Evolutionary conservation across 2,329 filamentous ascomycete species (phyloP).

Genomic region (Fonsecaea monophora): DNA sequence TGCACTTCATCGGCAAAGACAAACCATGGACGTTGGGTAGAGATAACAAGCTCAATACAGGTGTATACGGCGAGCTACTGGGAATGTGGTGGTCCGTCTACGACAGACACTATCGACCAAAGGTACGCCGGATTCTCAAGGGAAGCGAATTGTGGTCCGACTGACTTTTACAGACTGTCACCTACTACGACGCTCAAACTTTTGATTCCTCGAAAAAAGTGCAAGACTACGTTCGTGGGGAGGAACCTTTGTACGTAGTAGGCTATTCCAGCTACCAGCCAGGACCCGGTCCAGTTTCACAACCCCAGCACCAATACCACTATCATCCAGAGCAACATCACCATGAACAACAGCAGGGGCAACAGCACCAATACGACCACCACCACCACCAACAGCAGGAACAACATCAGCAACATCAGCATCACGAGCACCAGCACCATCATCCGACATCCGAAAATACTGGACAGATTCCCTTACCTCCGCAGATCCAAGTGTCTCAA

Average conservation of each 20-base stretch:
- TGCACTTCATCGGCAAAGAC: slow-evolving; percentile 90
- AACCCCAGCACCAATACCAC: background rate
- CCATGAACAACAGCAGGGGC: slow-evolving; percentile 7
- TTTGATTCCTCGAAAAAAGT: slow-evolving; percentile 41
- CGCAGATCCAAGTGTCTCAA: slow-evolving; percentile 23
- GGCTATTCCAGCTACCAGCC: slow-evolving; percentile 28
- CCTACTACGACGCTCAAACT: slow-evolving; percentile 29
- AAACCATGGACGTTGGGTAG: slow-evolving; percentile 85
- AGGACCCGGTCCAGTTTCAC: slow-evolving; percentile 10
- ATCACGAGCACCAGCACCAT: slow-evolving; percentile 5
- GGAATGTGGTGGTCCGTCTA: slow-evolving; percentile 94
- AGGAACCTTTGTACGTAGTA: slow-evolving; percentile 50
- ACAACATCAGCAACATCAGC: background rate
- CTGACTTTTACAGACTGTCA: slow-evolving; percentile 22
- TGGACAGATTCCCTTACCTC: slow-evolving; percentile 30
- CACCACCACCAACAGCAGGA: background rate
- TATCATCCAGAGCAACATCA: slow-evolving; percentile 2
- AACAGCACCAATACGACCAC: slow-evolving; percentile 6
- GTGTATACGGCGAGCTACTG: slow-evolving; percentile 81
- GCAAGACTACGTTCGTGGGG: slow-evolving; percentile 54
- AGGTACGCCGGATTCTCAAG: slow-evolving; percentile 16
- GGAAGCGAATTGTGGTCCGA: background rate
- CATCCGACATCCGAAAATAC: slow-evolving; percentile 26
- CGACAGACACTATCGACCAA: slow-evolving; percentile 74
- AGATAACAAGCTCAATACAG: slow-evolving; percentile 59